These are phyloP conservation scores for Anthracocystis setariae DNA, from an alignment of 1,284 basidiomycete genomes.

Conservation along the genomic window DNA sequence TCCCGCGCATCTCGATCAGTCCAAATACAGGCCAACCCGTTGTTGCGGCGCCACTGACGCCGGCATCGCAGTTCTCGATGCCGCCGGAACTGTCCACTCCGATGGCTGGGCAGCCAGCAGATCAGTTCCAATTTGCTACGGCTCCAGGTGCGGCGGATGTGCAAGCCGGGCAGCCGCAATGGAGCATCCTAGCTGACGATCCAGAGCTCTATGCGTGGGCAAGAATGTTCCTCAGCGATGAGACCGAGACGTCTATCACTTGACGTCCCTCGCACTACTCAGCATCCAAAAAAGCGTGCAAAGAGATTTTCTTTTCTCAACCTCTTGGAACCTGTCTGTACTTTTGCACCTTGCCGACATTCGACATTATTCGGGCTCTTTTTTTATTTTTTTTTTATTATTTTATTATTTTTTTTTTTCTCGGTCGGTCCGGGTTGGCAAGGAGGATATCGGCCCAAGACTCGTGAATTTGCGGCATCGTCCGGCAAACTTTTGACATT, in stretches of 20 bases:
- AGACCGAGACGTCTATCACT: constrained; percentile 8
- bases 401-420: too few species aligned
- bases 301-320: too few species aligned
- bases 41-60: constrained; percentile 12
- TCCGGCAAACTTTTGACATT: too few species aligned
- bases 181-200: constrained; percentile 36
- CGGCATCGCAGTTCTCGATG: constrained; percentile 23
- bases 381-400: too few species aligned
- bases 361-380: too few species aligned
- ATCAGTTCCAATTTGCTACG: constrained; percentile 17
- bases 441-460: too few species aligned
- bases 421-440: too few species aligned
- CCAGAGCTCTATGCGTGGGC: constrained; percentile 43
- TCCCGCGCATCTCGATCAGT: constrained; percentile 22
- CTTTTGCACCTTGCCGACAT: too few species aligned
- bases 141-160: constrained; percentile 12
- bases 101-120: not conserved
- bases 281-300: too few species aligned
- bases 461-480: too few species aligned
- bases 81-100: constrained; percentile 5
- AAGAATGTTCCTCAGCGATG: constrained; percentile 36
- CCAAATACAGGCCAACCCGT: constrained; percentile 8
- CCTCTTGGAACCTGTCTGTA: too few species aligned
- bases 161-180: constrained; percentile 26
- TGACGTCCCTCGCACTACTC: too few species aligned